Base-by-base conservation (phyloP, 139 green algal species). In the Chlorella sp. region DNA sequence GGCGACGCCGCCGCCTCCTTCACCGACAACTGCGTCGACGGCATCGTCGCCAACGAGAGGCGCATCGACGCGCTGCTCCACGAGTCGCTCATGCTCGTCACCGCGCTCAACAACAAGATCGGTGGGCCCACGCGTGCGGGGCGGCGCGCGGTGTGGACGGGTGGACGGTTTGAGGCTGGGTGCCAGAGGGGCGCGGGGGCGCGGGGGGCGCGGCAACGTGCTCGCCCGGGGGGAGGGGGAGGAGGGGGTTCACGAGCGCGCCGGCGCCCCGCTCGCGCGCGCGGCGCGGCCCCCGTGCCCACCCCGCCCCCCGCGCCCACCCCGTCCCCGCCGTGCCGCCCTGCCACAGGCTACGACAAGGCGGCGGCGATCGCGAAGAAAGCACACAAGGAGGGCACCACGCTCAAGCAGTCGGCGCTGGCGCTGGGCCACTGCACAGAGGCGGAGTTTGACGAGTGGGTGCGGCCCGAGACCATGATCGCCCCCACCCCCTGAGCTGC, bases 21-120 rank as follows among this genome's bases (percentile, higher is more conserved):
- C 85, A 84, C 87, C 0, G 72, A 78, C 46, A 68, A 78, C 61
- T 78, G 72, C 60, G 91, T 98, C 9, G 77, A 77, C 2, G 93
- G 87, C 59, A 94, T 97, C 63, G 11, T 86, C 70, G 84, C 94
- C 38, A 96, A 99, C 81, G 61, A 87, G 61, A 27, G 71, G 23
- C 83, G 88, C 45, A 98, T 99, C 64, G 59, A 77, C 11, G 59
- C 93, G 76, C 88, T 98, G 56, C 81, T 99, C 77, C 77, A 92
- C n/a, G 77, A 94, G 75, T 94, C 86, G 0, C 91, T 99, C 33
- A 99, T 99, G 96, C 87, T 99, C 27, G 96, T 98, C 0, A 99
- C 87, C 3, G 95, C 95, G 3, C 85, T 99, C 33, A 98, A 97
- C 79, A 91, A 89, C 51, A 67, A 91, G 60, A 91, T 96, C 42